A percentile compares a stretch with the other conserved stretches of the same genome.
phyloP scores from a whole-genome alignment of 2,329 filamentous ascomycete species.

The Fusarium sp. region DNA sequence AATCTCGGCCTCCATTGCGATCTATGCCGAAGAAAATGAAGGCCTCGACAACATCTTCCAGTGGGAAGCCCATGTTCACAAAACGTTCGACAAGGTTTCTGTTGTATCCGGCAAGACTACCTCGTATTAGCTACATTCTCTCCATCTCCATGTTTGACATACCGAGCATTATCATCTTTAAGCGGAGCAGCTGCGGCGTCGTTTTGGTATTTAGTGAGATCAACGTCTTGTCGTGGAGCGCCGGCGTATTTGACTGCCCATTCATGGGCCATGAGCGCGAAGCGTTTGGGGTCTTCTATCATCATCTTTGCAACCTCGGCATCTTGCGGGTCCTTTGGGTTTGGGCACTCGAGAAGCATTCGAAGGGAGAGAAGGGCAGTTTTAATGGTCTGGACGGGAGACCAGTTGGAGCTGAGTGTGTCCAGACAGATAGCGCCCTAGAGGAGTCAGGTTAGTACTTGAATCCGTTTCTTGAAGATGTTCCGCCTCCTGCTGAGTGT shows the following conservation, averaged over 20 bases:
- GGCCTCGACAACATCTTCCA: conserved; percentile 86
- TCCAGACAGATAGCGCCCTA: conserved; percentile 98
- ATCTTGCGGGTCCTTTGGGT: conserved; percentile 97
- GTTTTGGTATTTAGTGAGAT: conserved; percentile 60
- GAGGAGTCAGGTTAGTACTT: conserved; percentile 22
- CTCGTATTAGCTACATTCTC: not conserved
- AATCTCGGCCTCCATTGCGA: conserved; percentile 79
- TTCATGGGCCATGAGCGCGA: conserved; percentile 84
- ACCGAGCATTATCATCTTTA: conserved; percentile 45
- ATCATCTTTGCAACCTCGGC: conserved; percentile 95
- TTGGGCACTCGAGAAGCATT: conserved; percentile 90
- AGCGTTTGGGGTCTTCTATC: conserved; percentile 80
- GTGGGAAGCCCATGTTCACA: conserved; percentile 89
- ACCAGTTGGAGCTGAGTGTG: conserved; percentile 90
- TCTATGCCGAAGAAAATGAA: conserved; percentile 87
- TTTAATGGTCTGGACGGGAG: conserved; percentile 95
- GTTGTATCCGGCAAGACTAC: conserved; percentile 90
- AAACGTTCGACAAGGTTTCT: conserved; percentile 86
- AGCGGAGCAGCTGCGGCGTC: conserved; percentile 55
- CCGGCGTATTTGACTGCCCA: conserved; percentile 89
- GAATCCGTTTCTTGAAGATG: not conserved
- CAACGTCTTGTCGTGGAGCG: conserved; percentile 67
- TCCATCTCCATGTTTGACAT: conserved; percentile 24
- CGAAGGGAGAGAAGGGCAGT: conserved; percentile 93
- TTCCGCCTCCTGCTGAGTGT: not conserved